Percentiles rank a stretch among this genome's conserved stretches.
Conservation (phyloP, 2,329 filamentous ascomycete species). For the Berkeleyomyces rouxiae region DNA sequence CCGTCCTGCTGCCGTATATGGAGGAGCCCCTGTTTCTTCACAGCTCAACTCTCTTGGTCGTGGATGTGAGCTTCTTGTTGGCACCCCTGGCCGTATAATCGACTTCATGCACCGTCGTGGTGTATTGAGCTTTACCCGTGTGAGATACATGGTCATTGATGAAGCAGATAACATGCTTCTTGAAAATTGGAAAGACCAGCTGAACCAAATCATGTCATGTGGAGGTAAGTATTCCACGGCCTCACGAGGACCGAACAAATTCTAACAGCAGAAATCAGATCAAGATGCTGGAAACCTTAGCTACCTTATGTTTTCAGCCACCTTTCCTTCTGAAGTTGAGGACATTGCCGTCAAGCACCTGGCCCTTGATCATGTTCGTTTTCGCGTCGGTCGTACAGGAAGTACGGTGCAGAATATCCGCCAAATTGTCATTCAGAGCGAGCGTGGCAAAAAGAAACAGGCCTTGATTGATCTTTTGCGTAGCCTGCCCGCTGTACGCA, state of each 20-base stretch:
- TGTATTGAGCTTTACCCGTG: slow-evolving; percentile 53
- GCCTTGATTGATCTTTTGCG: slow-evolving; percentile 57
- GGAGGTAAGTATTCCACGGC: slow-evolving; percentile 12
- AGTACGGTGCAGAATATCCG: slow-evolving; percentile 68
- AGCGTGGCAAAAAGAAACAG: slow-evolving; percentile 49
- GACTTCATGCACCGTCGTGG: slow-evolving; percentile 65
- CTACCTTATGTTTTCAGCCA: slow-evolving; percentile 83
- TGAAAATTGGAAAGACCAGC: slow-evolving; percentile 58
- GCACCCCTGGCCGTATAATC: slow-evolving; percentile 68
- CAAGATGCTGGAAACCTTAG: slow-evolving; percentile 54
- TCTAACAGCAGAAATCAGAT: slow-evolving; percentile 31
- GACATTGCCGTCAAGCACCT: slow-evolving; percentile 64
- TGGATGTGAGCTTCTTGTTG: slow-evolving; percentile 81
- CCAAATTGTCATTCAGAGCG: slow-evolving; percentile 56
- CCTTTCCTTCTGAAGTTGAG: slow-evolving; percentile 69
- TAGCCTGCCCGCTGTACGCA: slow-evolving; percentile 54
- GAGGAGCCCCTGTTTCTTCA: slow-evolving; percentile 54
- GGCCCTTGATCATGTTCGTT: slow-evolving; percentile 53
- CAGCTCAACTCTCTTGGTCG: slow-evolving; percentile 59
- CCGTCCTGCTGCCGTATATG: slow-evolving; percentile 78
- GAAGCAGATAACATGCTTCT: slow-evolving; percentile 90
- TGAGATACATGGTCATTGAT: slow-evolving; percentile 73
- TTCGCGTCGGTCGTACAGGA: slow-evolving; percentile 76
- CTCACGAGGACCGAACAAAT: background rate
- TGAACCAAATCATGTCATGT: slow-evolving; percentile 42